Conservation (phyloP, 2,329 filamentous ascomycete genomes). For the Paramyrothecium roridum region DNA sequence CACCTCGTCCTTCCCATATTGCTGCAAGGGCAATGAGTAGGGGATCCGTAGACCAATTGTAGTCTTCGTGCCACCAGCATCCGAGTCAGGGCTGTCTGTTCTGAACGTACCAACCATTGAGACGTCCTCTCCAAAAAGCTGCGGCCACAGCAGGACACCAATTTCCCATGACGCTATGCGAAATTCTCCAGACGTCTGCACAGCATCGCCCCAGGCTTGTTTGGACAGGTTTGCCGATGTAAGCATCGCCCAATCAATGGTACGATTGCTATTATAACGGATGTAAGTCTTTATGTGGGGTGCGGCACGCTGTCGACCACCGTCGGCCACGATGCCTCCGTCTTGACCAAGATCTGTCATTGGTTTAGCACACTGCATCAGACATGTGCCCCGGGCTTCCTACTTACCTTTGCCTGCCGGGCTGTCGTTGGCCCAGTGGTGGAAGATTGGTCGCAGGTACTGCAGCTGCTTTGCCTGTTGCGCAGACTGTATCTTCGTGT, state of each 20-base stretch:
- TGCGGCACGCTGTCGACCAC: slow-evolving; percentile 66
- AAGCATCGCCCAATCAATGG: slow-evolving; percentile 79
- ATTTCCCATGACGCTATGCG: slow-evolving; percentile 80
- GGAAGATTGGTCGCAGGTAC: slow-evolving; percentile 68
- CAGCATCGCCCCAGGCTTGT: slow-evolving; percentile 78
- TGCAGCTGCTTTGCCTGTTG: slow-evolving; percentile 71
- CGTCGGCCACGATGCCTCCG: slow-evolving; percentile 31
- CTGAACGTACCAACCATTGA: slow-evolving; percentile 69
- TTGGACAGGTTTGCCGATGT: slow-evolving; percentile 91
- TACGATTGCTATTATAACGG: slow-evolving; percentile 48
- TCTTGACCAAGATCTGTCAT: not conserved
- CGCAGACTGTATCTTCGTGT: slow-evolving; percentile 70
- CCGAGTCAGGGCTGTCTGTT: slow-evolving; percentile 47
- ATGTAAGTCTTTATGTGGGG: slow-evolving; percentile 92
- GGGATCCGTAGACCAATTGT: slow-evolving; percentile 73
- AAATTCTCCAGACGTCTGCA: slow-evolving; percentile 55
- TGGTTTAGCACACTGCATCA: slow-evolving; percentile 1
- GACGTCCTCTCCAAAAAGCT: slow-evolving; percentile 42
- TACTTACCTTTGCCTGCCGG: slow-evolving; percentile 27
- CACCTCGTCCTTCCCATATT: slow-evolving; percentile 59
- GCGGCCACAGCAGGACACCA: slow-evolving; percentile 81
- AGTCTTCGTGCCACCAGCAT: slow-evolving; percentile 17
- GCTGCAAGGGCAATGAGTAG: slow-evolving; percentile 73
- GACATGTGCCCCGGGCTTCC: too few relatives aligned
- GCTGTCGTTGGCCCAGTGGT: slow-evolving; percentile 71